A percentile compares a stretch with the other conserved stretches of the same genome.
These are phyloP conservation scores for Plasmodium vivax DNA, from an alignment of 169 alveolate species.

Conservation along the genomic window DNA sequence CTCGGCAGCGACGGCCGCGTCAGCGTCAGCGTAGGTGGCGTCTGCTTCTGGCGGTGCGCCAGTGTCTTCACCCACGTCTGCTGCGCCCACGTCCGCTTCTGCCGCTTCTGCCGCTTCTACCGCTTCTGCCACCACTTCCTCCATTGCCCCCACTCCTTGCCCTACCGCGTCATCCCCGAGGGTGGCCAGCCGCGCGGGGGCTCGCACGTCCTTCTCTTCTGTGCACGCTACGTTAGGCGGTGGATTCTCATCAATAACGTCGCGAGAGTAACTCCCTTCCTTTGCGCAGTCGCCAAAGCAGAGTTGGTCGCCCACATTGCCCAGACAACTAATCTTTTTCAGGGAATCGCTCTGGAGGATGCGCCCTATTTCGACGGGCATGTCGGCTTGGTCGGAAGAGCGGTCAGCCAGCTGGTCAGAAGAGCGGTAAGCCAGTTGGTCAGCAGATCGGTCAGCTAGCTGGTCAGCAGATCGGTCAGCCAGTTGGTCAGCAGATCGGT, in stretches of 20 bases:
- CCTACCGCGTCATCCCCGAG: slow-evolving; percentile 4
- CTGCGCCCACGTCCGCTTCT: background rate
- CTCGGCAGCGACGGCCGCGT: background rate
- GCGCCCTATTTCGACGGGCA: background rate
- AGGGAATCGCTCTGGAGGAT: background rate
- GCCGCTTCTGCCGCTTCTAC: background rate
- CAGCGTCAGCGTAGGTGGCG: background rate
- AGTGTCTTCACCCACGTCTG: background rate
- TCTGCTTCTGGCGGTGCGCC: background rate
- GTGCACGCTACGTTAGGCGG: background rate
- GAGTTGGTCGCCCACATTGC: background rate
- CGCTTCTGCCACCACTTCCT: background rate
- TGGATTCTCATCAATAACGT: no score
- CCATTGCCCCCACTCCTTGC: no score
- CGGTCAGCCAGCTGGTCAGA: no score
- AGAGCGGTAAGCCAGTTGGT: no score
- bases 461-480: no score
- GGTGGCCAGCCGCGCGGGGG: background rate
- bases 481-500: no score
- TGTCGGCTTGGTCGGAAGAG: background rate
- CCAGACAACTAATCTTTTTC: background rate
- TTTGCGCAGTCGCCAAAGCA: background rate
- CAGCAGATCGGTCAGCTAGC: no score
- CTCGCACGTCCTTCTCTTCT: background rate
- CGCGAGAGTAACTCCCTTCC: background rate